Evolutionary conservation across 305 asterid genomes (phyloP).

Genomic region (Fraxinus floribunda): DNA sequence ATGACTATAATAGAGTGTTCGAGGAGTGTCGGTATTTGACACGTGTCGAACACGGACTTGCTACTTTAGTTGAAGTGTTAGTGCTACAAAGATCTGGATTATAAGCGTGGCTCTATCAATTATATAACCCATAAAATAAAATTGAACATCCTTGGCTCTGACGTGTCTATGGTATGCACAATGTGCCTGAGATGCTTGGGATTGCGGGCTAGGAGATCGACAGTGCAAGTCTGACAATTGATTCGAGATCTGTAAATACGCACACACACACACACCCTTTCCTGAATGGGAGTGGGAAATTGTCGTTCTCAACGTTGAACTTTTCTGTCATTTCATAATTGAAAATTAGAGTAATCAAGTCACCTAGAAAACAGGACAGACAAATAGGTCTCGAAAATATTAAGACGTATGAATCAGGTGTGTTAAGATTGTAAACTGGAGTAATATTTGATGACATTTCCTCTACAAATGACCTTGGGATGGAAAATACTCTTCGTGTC

Average conservation of each 20-base stretch:
- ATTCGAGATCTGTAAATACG: not conserved
- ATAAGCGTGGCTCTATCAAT: not conserved
- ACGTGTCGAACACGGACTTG: not conserved
- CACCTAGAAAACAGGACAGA: not conserved
- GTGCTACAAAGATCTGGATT: not conserved
- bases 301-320: conserved; percentile 1
- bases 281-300: not conserved
- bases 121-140: conserved; percentile 16
- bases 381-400: not conserved
- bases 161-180: not conserved
- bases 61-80: not conserved
- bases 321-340: not conserved
- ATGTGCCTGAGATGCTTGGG: not conserved
- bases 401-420: not conserved
- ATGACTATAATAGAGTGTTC: not conserved
- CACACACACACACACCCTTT: not conserved
- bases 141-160: not conserved
- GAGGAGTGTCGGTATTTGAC: not conserved
- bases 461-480: not conserved
- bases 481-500: not conserved
- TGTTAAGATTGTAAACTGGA: not conserved
- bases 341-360: not conserved
- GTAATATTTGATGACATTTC: not conserved
- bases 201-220: not conserved
- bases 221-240: not conserved